These are phyloP conservation scores for Candida silvicultrix DNA, from an alignment of 805 yeast species.

Conservation along the genomic window DNA sequence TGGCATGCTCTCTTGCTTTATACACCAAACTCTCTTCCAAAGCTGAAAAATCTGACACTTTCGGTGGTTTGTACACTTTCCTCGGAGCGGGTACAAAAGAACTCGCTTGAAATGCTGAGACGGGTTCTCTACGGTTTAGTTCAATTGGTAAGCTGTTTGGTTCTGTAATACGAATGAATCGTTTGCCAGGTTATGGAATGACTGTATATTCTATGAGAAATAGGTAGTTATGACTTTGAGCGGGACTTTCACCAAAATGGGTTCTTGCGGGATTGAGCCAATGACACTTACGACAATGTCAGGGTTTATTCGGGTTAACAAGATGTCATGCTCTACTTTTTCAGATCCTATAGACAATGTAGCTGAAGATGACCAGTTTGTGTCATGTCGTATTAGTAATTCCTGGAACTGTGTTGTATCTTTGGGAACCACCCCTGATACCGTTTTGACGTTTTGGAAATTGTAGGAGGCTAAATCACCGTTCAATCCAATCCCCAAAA, in stretches of 20 bases:
- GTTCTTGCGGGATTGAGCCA: neutral
- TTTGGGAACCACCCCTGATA: too few species aligned
- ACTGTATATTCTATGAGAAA: neutral
- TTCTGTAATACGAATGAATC: too few species aligned
- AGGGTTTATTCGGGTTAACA: neutral
- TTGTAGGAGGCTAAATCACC: constrained; percentile 25
- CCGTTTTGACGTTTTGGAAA: constrained; percentile 15
- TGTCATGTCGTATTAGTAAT: neutral
- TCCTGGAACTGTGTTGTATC: neutral
- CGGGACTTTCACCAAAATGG: neutral
- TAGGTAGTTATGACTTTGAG: neutral
- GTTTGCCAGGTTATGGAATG: too few species aligned
- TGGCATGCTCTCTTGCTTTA: neutral
- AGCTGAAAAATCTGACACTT: neutral
- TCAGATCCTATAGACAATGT: neutral
- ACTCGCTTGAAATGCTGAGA: too few species aligned
- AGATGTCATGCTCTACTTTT: neutral
- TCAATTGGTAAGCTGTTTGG: too few species aligned
- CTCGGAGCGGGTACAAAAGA: neutral
- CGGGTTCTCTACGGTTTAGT: too few species aligned
- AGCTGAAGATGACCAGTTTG: neutral
- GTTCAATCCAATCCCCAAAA: constrained; percentile 54
- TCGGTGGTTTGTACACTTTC: neutral
- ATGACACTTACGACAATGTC: neutral
- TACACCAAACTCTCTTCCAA: too few species aligned